A percentile compares a stretch with the other conserved stretches of the same genome.
phyloP scores from a whole-genome alignment of 257 asterid species.

The Capsicum chinense region DNA sequence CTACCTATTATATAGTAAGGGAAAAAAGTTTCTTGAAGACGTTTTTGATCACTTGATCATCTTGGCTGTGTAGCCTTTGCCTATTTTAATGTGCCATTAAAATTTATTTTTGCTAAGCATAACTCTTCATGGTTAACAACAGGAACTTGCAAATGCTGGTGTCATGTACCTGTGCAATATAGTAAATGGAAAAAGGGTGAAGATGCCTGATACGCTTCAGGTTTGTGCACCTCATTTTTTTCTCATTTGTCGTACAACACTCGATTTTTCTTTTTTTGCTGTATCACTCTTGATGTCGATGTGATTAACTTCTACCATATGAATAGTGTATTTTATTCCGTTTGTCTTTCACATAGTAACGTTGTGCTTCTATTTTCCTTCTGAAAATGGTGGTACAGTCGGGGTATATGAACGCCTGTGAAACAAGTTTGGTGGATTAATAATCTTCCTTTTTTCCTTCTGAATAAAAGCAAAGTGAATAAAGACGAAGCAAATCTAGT shows the following conservation, averaged over 20 bases:
- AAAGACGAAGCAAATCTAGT: background rate
- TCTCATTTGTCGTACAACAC: background rate
- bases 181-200: conserved; percentile 58
- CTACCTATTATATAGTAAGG: background rate
- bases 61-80: background rate
- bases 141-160: conserved; percentile 83
- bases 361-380: background rate
- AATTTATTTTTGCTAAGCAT: conserved; percentile 6
- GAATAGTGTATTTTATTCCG: background rate
- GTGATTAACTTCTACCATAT: background rate
- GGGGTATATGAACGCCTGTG: background rate
- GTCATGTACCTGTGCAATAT: conserved; percentile 68
- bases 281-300: background rate
- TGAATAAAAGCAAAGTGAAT: background rate
- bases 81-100: background rate
- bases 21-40: background rate
- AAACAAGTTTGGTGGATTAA: background rate
- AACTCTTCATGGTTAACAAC: conserved; percentile 21
- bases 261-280: background rate
- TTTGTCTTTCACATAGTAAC: background rate
- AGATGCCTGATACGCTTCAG: conserved; percentile 74
- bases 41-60: background rate
- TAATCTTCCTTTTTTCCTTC: background rate
- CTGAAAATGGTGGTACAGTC: background rate
- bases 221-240: conserved; percentile 36